A percentile compares a stretch with the other conserved stretches of the same genome.
Evolutionary conservation across 495 filamentous ascomycete species (phyloP).

Genomic region (Xylaria flabelliformis): DNA sequence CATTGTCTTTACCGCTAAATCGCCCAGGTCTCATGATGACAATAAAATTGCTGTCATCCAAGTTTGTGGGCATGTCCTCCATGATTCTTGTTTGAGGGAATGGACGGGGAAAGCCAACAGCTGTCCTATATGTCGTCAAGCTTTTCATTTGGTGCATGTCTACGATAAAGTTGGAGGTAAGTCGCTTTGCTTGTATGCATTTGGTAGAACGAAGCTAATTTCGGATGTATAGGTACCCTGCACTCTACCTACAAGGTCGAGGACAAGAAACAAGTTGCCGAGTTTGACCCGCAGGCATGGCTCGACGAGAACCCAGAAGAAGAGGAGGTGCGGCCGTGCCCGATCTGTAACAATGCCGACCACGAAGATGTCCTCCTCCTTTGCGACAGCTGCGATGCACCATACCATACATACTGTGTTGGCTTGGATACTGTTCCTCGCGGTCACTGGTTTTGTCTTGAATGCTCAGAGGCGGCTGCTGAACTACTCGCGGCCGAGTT

Average conservation of each 20-base stretch:
- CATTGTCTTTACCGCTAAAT: slow-evolving; percentile 42
- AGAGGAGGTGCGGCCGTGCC: slow-evolving; percentile 71
- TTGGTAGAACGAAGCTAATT: slow-evolving; percentile 31
- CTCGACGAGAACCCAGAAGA: slow-evolving; percentile 75
- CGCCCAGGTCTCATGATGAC: slow-evolving; percentile 36
- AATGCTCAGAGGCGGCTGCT: slow-evolving; percentile 58
- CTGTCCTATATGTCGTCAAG: slow-evolving; percentile 93
- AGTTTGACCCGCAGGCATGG: slow-evolving; percentile 82
- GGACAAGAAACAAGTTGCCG: slow-evolving; percentile 87
- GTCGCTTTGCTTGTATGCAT: slow-evolving; percentile 37
- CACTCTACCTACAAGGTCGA: slow-evolving; percentile 84
- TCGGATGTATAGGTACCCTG: slow-evolving; percentile 62
- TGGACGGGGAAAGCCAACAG: slow-evolving; percentile 98
- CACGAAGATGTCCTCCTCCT: slow-evolving; percentile 81
- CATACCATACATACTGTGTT: slow-evolving; percentile 86
- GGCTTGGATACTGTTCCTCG: slow-evolving; percentile 75
- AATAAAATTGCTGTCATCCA: slow-evolving; percentile 57
- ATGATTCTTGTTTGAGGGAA: slow-evolving; percentile 87
- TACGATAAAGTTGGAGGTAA: slow-evolving; percentile 78
- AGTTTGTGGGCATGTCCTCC: slow-evolving; percentile 85
- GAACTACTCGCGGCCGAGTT: slow-evolving; percentile 56
- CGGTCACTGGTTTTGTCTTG: slow-evolving; percentile 84
- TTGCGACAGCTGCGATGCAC: slow-evolving; percentile 85
- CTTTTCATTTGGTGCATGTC: slow-evolving; percentile 88
- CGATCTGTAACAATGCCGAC: slow-evolving; percentile 77